Conservation (phyloP, 371 early-diverging fungal species). For the Mucor saturninus region DNA sequence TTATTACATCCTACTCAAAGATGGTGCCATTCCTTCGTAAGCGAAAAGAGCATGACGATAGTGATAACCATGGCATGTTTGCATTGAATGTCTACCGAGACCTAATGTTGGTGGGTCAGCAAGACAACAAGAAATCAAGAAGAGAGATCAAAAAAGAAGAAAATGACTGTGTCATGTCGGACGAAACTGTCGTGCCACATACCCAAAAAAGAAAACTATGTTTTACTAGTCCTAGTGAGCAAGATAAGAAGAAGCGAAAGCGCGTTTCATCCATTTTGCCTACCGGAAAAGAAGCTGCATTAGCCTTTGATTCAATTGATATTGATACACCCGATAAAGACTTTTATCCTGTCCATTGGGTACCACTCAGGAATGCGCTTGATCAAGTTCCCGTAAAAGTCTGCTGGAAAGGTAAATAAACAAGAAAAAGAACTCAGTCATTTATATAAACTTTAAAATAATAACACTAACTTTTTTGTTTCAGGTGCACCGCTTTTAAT, state of each 20-base stretch:
- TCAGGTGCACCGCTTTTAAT: constrained; percentile 56
- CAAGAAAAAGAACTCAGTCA: neutral
- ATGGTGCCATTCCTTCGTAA: constrained; percentile 25
- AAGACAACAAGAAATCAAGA: neutral
- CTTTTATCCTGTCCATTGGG: constrained; percentile 33
- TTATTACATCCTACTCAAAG: constrained; percentile 22
- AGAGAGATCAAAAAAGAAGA: constrained; percentile 9
- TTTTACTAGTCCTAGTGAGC: neutral
- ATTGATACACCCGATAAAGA: constrained; percentile 27
- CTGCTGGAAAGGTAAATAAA: constrained; percentile 39
- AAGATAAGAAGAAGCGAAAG: constrained; percentile 22
- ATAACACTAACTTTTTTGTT: neutral
- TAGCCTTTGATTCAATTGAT: constrained; percentile 37
- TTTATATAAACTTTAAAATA: neutral
- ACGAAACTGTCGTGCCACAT: constrained; percentile 35
- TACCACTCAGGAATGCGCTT: constrained; percentile 24
- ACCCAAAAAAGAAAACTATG: constrained; percentile 28
- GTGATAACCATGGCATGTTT: constrained; percentile 18
- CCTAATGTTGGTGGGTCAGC: constrained; percentile 4
- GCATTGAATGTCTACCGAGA: constrained; percentile 34
- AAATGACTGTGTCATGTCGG: constrained; percentile 27
- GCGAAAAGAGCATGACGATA: constrained; percentile 3
- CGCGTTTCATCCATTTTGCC: constrained; percentile 31
- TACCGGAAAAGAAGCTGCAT: constrained; percentile 32
- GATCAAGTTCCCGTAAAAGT: constrained; percentile 32